These are phyloP conservation scores for Polygonum aviculare DNA, from an alignment of 148 eudicot species.

Conservation along the genomic window DNA sequence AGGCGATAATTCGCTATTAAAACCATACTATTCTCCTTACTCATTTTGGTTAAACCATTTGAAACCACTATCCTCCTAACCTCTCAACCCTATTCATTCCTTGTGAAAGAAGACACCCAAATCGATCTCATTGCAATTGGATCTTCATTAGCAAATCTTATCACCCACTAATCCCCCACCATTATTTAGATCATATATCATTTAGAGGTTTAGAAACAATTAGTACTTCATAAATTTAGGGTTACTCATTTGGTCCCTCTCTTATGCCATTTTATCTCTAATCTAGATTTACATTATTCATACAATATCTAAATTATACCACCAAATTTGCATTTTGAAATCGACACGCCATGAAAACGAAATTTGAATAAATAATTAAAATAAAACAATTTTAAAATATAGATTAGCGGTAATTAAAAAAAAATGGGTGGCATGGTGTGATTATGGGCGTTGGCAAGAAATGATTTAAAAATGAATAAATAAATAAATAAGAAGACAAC, in stretches of 20 bases:
- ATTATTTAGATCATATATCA: background rate
- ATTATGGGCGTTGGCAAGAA: background rate
- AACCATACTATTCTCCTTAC: background rate
- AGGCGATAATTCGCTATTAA: background rate
- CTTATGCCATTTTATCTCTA: too few relatives aligned
- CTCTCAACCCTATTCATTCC: background rate
- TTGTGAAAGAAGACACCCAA: background rate
- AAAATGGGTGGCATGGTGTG: background rate
- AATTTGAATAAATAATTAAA: background rate
- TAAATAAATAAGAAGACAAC: background rate
- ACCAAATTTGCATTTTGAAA: too few relatives aligned
- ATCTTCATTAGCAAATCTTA: background rate
- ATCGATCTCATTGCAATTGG: background rate
- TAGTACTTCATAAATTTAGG: too few relatives aligned
- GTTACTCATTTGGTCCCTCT: too few relatives aligned
- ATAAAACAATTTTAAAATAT: background rate
- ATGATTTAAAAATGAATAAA: background rate
- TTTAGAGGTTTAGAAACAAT: too few relatives aligned
- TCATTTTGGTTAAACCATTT: background rate
- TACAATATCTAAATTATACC: background rate
- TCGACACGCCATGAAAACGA: background rate
- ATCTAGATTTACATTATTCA: background rate
- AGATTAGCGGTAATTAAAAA: background rate
- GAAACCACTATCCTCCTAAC: background rate
- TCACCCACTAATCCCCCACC: background rate